phyloP scores from a whole-genome alignment of 2,329 filamentous ascomycete genomes.

The Alternaria solani region DNA sequence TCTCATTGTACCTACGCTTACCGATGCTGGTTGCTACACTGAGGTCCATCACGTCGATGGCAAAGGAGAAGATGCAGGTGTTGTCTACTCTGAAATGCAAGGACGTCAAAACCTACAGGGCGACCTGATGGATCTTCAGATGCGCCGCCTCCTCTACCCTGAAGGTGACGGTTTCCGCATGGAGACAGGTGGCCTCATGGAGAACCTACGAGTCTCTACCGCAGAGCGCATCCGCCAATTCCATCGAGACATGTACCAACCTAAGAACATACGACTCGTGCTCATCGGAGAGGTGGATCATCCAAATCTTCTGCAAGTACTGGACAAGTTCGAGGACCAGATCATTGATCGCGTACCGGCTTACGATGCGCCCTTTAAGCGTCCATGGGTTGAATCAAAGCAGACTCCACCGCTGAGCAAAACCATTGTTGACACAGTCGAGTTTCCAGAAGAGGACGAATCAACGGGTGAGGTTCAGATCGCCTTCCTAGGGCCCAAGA shows the following conservation, averaged over 20 bases:
- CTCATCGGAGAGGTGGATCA: conserved; percentile 94
- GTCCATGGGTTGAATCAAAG: conserved; percentile 90
- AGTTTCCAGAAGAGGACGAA: conserved; percentile 97
- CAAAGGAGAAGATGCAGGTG: conserved; percentile 91
- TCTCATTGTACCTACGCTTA: conserved; percentile 87
- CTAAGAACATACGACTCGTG: conserved; percentile 89
- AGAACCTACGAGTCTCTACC: conserved; percentile 84
- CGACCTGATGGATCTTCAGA: conserved; percentile 87
- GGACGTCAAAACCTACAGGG: conserved; percentile 84
- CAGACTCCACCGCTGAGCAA: conserved; percentile 76
- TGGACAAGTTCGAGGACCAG: conserved; percentile 87
- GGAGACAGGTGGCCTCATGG: conserved; percentile 98
- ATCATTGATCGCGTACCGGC: conserved; percentile 84
- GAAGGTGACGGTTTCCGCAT: conserved; percentile 92
- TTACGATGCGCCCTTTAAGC: conserved; percentile 76
- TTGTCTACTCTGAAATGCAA: conserved; percentile 99
- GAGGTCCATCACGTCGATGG: conserved; percentile 97
- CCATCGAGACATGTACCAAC: conserved; percentile 97
- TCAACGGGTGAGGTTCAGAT: conserved; percentile 88
- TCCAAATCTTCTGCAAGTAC: conserved; percentile 76
- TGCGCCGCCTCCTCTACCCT: conserved; percentile 83
- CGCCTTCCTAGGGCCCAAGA: conserved; percentile 85
- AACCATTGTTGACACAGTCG: conserved; percentile 77
- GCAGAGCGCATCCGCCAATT: conserved; percentile 93
- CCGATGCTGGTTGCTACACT: conserved; percentile 90